Evolutionary conservation across 148 eudicot genomes (phyloP), one percentile per base, ranked within the genome.

Genomic region (Dianthus caryophyllus): DNA sequence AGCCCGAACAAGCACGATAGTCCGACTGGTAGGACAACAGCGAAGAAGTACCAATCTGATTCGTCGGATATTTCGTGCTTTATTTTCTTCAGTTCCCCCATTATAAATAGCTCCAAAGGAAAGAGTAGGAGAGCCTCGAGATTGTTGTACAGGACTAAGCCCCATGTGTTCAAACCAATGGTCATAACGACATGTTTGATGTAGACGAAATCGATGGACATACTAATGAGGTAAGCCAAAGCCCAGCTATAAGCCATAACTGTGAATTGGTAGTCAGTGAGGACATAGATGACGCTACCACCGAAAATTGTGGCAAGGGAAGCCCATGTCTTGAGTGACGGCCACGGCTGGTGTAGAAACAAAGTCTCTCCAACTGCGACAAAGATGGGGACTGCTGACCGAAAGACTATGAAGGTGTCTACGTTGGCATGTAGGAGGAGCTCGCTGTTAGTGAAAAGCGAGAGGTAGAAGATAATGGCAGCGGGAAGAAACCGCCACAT

Each of bases 131-230:
- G 83, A 70, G 97, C 98, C 80, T 94, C 98, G 2, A 90, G 96
- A 82, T 94, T 94, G 76, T 94, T 88, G 84, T 94, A 94, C 74
- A 94, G 75, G 75, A 94, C 99, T 14, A 94, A 86, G 38, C 99
- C 99, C 99, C 99, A 94, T 50, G 99, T 94, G 76, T 87, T 94
- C 50, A 94, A 69, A 4, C 93, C 91, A 62, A 94, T 94, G 18
- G 99, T 94, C 96, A 87, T 90, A 18, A 94, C 96, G 53, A 94
- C 98, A 75, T 94, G 99, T 82, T 94, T 94, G 26, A 94, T 90
- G 86, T 94, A 94, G 43, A 94, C 96, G 74, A 90, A 94, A 82
- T 90, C 97, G 39, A 94, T 86, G 25, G 98, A 86, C 98, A 90
- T 94, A 83, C 97, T 94, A 60, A 88, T 78, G 44, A 90, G 81